Evolutionary conservation across 2,329 filamentous ascomycete species (phyloP), one percentile per base, ranked within the genome.

Genomic region (Hypoxylon sp.): DNA sequence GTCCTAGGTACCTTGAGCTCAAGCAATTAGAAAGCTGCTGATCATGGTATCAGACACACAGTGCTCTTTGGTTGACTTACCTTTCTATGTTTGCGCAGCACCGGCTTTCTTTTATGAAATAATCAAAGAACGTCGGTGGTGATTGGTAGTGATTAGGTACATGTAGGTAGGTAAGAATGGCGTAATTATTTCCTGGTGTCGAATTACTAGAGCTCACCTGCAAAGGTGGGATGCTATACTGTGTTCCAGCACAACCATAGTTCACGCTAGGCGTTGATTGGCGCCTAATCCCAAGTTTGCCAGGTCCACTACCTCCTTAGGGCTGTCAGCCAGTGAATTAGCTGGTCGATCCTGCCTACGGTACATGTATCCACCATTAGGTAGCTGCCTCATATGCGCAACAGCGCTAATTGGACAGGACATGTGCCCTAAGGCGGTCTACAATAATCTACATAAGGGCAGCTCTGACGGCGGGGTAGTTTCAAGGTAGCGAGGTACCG

Each of bases 341-440:
- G 37, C n/a, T 10, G 52, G n/a, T 13, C 37, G 17, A 46, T 46
- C 17, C 39, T 46, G 17, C 9, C 29, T 33, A 17, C 2, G 22
- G n/a, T n/a, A n/a, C n/a, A n/a, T n/a, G n/a, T n/a, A n/a, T n/a
- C n/a, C n/a, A n/a, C n/a, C n/a, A n/a, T n/a, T n/a, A n/a, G n/a
- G n/a, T n/a, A n/a, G n/a, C n/a, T n/a, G n/a, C n/a, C n/a, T n/a
- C n/a, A n/a, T n/a, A n/a, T n/a, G n/a, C n/a, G n/a, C n/a, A n/a
- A n/a, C n/a, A n/a, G n/a, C n/a, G n/a, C n/a, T n/a, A n/a, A n/a
- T n/a, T n/a, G n/a, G n/a, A n/a, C n/a, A n/a, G n/a, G n/a, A n/a
- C n/a, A n/a, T n/a, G n/a, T n/a, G n/a, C n/a, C n/a, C n/a, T n/a
- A 65, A 68, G 52, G 65, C 66, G 61, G 66, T 62, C 42, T 47